phyloP scores from a whole-genome alignment of 495 filamentous ascomycete genomes.

The Lasiosphaeria miniovina region DNA sequence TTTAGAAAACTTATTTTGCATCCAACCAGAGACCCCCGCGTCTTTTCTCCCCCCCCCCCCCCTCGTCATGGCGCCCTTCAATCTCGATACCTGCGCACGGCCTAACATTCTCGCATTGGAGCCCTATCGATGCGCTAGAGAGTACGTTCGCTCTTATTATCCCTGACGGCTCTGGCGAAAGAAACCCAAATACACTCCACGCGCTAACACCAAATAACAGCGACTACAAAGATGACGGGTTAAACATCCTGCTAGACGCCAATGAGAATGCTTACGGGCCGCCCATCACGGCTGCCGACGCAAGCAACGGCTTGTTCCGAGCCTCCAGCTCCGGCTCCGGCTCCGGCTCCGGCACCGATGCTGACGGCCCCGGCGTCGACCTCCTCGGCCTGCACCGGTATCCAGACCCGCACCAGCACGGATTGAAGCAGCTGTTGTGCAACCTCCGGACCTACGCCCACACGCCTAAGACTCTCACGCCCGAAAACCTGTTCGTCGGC shows the following conservation, averaged over 20 bases:
- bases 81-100: slow-evolving; percentile 76
- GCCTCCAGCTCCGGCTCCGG: slow-evolving; percentile 21
- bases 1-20: too few relatives aligned
- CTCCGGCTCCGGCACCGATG: slow-evolving; percentile 23
- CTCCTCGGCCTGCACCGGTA: slow-evolving; percentile 84
- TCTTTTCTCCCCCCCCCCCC: background rate
- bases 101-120: slow-evolving; percentile 78
- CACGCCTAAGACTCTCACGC: slow-evolving; percentile 68
- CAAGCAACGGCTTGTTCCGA: slow-evolving; percentile 8
- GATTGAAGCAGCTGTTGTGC: slow-evolving; percentile 84
- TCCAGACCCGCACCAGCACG: slow-evolving; percentile 89
- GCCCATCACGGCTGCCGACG: slow-evolving; percentile 32
- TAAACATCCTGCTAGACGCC: slow-evolving; percentile 92
- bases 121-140: slow-evolving; percentile 81
- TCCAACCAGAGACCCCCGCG: background rate
- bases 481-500: slow-evolving; percentile 86
- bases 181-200: too few relatives aligned
- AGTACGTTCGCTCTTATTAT: slow-evolving; percentile 49
- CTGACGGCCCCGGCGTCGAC: slow-evolving; percentile 51
- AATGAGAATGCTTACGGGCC: slow-evolving; percentile 98
- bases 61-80: slow-evolving; percentile 54
- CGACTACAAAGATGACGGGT: slow-evolving; percentile 99
- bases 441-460: slow-evolving; percentile 80
- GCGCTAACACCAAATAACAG: slow-evolving; percentile 37
- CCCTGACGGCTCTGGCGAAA: too few relatives aligned